phyloP scores from a whole-genome alignment of 306 rosid genomes.

The Psophocarpus tetragonolobus region DNA sequence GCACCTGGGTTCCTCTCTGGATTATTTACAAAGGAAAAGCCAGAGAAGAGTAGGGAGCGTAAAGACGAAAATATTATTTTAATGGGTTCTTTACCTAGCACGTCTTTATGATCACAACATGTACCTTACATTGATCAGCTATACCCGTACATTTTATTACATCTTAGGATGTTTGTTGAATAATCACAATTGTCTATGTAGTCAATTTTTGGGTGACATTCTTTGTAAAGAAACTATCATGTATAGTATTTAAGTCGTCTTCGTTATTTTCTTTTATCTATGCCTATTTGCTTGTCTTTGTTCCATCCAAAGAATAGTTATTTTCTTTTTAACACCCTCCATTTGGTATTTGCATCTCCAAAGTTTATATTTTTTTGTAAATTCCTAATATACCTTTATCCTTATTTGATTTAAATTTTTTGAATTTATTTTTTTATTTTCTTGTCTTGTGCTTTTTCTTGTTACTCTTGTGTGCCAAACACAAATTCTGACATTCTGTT shows the following conservation, averaged over 20 bases:
- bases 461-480: no score
- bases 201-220: conserved; percentile 38
- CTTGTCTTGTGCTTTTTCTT: no score
- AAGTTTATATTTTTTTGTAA: no score
- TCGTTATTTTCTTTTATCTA: background rate
- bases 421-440: no score
- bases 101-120: conserved; percentile 47
- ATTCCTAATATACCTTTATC: no score
- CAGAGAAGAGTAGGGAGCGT: conserved; percentile 46
- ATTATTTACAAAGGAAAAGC: conserved; percentile 55
- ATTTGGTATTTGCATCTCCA: no score
- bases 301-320: conserved; percentile 14
- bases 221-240: conserved; percentile 35
- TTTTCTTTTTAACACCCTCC: no score
- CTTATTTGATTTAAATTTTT: no score
- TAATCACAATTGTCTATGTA: conserved; percentile 28
- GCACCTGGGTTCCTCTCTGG: conserved; percentile 63
- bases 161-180: conserved; percentile 31
- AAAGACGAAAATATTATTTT: conserved; percentile 71
- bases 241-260: conserved; percentile 19
- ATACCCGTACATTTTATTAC: conserved; percentile 25
- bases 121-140: conserved; percentile 24
- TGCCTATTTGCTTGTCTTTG: background rate
- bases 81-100: conserved; percentile 88
- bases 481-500: no score